Base-by-base conservation (phyloP, 1,284 basidiomycete species). In the Tremellales sp. region DNA sequence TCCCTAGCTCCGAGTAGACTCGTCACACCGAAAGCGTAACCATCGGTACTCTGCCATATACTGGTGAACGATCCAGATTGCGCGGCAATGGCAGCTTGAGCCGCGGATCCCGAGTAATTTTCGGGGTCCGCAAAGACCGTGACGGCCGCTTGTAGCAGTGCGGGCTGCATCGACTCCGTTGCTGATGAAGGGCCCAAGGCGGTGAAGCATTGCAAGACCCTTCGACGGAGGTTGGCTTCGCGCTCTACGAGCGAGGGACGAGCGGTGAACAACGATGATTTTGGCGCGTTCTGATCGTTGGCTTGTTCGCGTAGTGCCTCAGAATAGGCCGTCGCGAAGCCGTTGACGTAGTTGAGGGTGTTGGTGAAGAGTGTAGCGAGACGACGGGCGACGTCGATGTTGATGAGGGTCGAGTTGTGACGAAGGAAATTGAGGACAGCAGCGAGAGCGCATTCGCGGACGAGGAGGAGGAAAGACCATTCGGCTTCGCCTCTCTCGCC, bases 1-100 rank as follows among this genome's bases (percentile, higher is more conserved):
- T 73, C 69, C 5, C 70, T 67, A 2, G 74, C 76, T 4, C 56
- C 54, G 24, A 77, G 61, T 22, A 87, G 75, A 45, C 82, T 88
- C 1, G 90, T 91, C 10, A 97, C 82, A 3, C 94, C 96, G 73
- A 89, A 94, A 0, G 86, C 92, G 70, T 92, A 94, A 0, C 90
- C 89, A 67, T 97, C 94, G 0, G 81, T 78, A 48, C 83, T 82
- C 52, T 86, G 82, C 94, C 96, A 97, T 6, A 98, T 80, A 12
- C 81, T 83, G 3, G 83, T 84, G 68, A 96, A 94, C 1, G 82
- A 80, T 4, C 91, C 92, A 0, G 89, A 81, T 29, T 88, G 90
- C 1, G 88, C 85, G 0, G 87, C 87, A 54, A 97, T 96, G 0
- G 91, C 89, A 0, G 93, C 92, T 72, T 97, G 94, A 5, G 96